A percentile compares a stretch with the other conserved stretches of the same genome.
Conservation (phyloP, 1,139 yeast genomes). For the Debaryomycetaceae sp. region DNA sequence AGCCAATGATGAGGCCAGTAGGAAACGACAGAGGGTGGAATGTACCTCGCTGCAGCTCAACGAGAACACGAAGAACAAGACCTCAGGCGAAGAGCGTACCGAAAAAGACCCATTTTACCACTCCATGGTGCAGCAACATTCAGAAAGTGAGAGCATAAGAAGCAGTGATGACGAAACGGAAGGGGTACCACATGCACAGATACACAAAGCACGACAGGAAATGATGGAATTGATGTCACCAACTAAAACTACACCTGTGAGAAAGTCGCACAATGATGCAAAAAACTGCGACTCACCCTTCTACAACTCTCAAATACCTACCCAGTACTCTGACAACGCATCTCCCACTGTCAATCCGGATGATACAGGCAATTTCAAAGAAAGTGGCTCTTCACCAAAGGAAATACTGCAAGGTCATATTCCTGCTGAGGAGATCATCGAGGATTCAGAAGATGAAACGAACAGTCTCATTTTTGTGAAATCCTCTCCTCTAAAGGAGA, state of each 20-base stretch:
- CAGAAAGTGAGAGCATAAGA: neutral
- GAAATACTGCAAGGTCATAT: too few relatives aligned
- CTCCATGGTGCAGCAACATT: neutral
- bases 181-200: neutral
- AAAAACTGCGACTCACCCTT: constrained; percentile 1
- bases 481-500: constrained; percentile 4
- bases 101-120: neutral
- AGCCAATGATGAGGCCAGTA: neutral
- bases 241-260: neutral
- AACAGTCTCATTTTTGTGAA: constrained; percentile 1
- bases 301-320: constrained; percentile 6
- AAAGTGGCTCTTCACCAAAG: too few relatives aligned
- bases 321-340: constrained; percentile 8
- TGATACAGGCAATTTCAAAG: neutral
- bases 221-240: neutral
- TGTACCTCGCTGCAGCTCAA: neutral
- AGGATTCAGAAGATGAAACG: constrained; percentile 18
- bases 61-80: neutral
- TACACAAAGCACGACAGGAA: neutral
- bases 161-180: neutral
- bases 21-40: neutral
- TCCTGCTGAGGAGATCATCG: constrained; percentile 12
- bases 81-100: neutral
- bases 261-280: neutral
- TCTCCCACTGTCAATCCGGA: constrained; percentile 5